Base-by-base conservation (phyloP, 305 asterid species). In the Plantago rigida region DNA sequence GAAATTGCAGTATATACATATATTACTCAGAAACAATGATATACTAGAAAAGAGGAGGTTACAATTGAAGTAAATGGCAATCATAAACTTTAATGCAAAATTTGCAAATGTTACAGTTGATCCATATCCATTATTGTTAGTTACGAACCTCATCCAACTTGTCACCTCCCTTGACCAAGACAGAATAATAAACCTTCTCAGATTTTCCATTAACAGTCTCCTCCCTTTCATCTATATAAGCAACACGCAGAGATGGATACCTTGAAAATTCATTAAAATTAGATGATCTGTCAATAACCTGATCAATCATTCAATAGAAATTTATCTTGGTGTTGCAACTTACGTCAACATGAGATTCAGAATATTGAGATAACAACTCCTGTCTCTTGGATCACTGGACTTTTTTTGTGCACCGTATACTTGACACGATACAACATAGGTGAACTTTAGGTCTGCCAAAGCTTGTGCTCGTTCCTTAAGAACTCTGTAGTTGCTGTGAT, bases 381-480 rank as follows among this genome's bases (percentile, higher is more conserved):
- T 83, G 55, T 87, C 96, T 62, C 82, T 80, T 52, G 56, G 6
- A 54, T 81, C 89, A 57, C 86, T 75, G 48, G 97, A 89, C 79
- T 89, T 89, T 73, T 93, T 93, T 83, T 89, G 97, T 71, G 84
- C 79, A 58, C 99, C 99, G 60, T 93, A 93, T 63, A 87, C 74
- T 76, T 93, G 99, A 71, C 99, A 93, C 41, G 99, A 93, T 47
- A 93, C 99, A 55, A 93, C 94, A 63, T 93, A 93, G 57, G 99
- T 93, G 75, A 93, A 93, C 77, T 93, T 93, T 81, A 89, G 59
- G 81, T 93, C 97, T 46, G 99, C 99, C 76, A 87, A 74, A 63
- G 99, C 99, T 54, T 84, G 82, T 42, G 91, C 92, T 59, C 62
- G 75, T 74, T 80, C 94, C 84, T 76, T 79, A 65, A 85, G 83